A percentile compares a stretch with the other conserved stretches of the same genome.
Conservation (phyloP, 192 early-diverging fungal species). For the Spizellomyces punctatus region DNA sequence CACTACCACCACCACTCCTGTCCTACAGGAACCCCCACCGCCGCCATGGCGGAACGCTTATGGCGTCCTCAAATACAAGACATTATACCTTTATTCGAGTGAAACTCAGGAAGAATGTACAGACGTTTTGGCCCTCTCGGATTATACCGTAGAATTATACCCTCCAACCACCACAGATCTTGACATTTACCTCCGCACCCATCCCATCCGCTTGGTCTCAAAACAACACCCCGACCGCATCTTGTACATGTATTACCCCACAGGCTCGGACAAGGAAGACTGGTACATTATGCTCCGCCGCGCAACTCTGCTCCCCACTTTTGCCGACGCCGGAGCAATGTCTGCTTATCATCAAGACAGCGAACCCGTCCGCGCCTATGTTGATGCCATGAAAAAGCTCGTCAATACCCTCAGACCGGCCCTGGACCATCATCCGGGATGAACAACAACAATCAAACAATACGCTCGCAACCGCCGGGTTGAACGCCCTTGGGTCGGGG, state of each 20-base stretch:
- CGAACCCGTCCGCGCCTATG: slow-evolving; percentile 35
- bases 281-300: slow-evolving; percentile 84
- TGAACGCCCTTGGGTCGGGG: slow-evolving; percentile 86
- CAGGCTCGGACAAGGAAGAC: slow-evolving; percentile 78
- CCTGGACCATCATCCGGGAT: slow-evolving; percentile 30
- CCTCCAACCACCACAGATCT: slow-evolving; percentile 30
- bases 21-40: slow-evolving; percentile 13
- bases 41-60: slow-evolving; percentile 48
- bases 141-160: slow-evolving; percentile 59
- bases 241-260: slow-evolving; percentile 43
- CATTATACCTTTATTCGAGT: slow-evolving; percentile 82
- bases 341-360: slow-evolving; percentile 37
- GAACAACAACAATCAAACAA: slow-evolving; percentile 21
- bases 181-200: slow-evolving; percentile 45
- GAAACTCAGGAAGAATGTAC: slow-evolving; percentile 76
- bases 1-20: background rate
- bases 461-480: slow-evolving; percentile 62
- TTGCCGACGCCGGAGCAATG: slow-evolving; percentile 41
- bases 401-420: slow-evolving; percentile 22
- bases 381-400: slow-evolving; percentile 45
- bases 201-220: slow-evolving; percentile 38
- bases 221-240: background rate
- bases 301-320: slow-evolving; percentile 50
- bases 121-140: slow-evolving; percentile 72
- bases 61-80: slow-evolving; percentile 75